Conservation (phyloP, 1,284 basidiomycete species). For the Microbotryum violaceum region DNA sequence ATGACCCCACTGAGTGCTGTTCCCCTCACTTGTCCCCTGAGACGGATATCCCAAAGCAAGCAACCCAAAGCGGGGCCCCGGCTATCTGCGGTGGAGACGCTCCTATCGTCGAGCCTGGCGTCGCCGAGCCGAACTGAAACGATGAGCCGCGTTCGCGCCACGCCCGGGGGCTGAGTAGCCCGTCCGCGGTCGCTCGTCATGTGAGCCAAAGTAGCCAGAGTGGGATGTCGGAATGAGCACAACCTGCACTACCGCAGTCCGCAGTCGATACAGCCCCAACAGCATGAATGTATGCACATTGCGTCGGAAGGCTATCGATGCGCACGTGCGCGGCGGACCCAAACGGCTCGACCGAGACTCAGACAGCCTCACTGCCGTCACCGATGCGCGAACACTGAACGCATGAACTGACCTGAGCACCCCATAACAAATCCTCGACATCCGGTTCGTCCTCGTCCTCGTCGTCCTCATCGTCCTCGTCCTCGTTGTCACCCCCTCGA, state of each 20-base stretch:
- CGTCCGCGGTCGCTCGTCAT: too few species aligned
- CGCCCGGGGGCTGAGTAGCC: too few species aligned
- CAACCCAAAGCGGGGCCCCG: too few species aligned
- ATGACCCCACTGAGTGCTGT: too few species aligned
- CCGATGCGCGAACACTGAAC: background rate
- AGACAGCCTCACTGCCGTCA: background rate
- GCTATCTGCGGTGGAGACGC: background rate
- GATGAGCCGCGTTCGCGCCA: too few species aligned
- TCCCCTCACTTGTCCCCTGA: too few species aligned
- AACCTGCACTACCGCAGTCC: too few species aligned
- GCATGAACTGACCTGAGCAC: constrained; percentile 27
- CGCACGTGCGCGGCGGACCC: background rate
- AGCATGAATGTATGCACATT: background rate
- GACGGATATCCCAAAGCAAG: too few species aligned
- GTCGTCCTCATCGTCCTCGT: background rate
- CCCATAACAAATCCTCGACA: constrained; percentile 30
- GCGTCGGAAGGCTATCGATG: background rate
- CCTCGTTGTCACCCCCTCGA: background rate
- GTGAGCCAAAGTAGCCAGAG: too few species aligned
- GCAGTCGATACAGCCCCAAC: too few species aligned
- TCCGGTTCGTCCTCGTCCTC: constrained; percentile 21
- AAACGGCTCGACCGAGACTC: background rate
- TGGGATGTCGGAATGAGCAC: too few species aligned
- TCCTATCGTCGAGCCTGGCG: background rate
- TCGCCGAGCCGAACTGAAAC: background rate